Evolutionary conservation across 2,329 filamentous ascomycete species (phyloP).

Genomic region (Clonostachys sp.): DNA sequence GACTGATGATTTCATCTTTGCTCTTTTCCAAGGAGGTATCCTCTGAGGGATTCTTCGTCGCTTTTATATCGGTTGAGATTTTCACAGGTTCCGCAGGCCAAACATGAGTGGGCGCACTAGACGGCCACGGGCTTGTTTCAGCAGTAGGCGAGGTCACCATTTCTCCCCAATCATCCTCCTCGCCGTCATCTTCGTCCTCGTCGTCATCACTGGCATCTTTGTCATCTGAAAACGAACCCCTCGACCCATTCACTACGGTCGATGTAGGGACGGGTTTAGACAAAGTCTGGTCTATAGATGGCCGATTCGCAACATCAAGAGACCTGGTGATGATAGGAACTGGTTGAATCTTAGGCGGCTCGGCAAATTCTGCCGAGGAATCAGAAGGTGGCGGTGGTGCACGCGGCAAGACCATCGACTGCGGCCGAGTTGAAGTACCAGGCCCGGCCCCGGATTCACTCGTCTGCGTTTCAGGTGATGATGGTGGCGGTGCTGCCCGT

Average conservation of each 20-base stretch:
- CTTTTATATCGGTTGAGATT: background rate
- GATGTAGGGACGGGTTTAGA: no score
- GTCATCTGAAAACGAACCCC: background rate
- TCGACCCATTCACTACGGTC: no score
- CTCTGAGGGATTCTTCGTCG: background rate
- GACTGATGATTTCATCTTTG: background rate
- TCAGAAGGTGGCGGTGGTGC: no score
- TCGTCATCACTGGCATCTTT: conserved; percentile 1
- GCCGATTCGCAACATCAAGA: no score
- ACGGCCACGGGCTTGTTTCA: background rate
- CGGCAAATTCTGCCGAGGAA: no score
- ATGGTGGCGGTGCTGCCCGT: background rate
- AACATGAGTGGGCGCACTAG: background rate
- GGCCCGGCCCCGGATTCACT: no score
- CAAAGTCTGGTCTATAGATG: no score
- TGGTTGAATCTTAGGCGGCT: no score
- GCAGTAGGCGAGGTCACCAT: conserved; percentile 39
- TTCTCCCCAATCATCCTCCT: conserved; percentile 57
- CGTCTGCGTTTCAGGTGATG: background rate
- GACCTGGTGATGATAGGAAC: no score
- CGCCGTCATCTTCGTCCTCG: conserved; percentile 21
- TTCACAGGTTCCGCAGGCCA: background rate
- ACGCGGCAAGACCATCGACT: conserved; percentile 3
- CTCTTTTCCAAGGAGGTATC: background rate
- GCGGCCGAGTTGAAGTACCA: conserved; percentile 5